Base-by-base conservation (phyloP, 306 rosid species). In the Senna siamea region DNA sequence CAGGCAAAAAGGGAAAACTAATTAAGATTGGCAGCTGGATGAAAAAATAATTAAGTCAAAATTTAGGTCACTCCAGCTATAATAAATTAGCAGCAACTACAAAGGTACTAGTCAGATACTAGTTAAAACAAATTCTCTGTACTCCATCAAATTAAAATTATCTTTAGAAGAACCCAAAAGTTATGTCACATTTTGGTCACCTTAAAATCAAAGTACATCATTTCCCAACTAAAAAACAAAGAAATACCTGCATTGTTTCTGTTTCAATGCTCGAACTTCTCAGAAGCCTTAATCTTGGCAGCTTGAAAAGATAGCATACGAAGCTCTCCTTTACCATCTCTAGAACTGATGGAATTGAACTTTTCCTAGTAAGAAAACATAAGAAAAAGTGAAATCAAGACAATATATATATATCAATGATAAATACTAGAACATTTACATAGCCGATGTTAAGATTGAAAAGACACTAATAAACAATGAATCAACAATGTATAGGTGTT, bases 221-320 rank as follows among this genome's bases (percentile, higher is more conserved):
- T 19, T 37, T 37, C 5, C 48, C 14, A 37, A 62, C 50, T 14
- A 38, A 38, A 35, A 18, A 5, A 44, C 9, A 62, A 62, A 37
- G 48, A 13, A 17, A 19, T 48, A 93, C 98, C 98, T 93, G 96
- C 89, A 90, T 81, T 52, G 83, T 85, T 78, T 83, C 92, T 46
- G 84, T 89, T 84, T 90, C 89, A 58, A 93, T 86, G 78, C 79
- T 78, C 67, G 90, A 71, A 84, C 93, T 93, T 22, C 98, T 89
- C 26, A 93, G 77, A 78, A 85, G 92, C 80, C 98, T n/a, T 87
- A 79, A 93, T 86, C 77, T 90, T 90, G 13, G 86, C 62, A 60
- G 90, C 84, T 67, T 86, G 73, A 51, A 86, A 89, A 46, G 97
- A 88, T 59, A 66, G 71, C 91, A 90, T 86, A 68, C 82, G 79